Evolutionary conservation across 2,329 filamentous ascomycete genomes (phyloP), one percentile per base, ranked within the genome.

Genomic region (Colletotrichum magnum): DNA sequence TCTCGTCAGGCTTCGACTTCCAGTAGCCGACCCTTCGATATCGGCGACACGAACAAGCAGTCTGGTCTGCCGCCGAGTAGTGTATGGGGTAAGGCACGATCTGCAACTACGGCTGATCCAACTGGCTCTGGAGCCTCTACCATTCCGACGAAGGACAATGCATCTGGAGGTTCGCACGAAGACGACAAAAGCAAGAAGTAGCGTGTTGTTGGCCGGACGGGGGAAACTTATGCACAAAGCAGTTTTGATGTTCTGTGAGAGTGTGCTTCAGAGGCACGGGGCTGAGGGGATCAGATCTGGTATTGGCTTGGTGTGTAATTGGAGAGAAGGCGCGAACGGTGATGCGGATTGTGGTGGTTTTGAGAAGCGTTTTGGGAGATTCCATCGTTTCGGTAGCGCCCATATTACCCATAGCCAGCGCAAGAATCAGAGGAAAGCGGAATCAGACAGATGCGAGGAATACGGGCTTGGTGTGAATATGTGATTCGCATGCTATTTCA

Each of bases 11-110:
- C 28, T 28, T 57, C 45, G 9, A 57, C 43, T 3, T 16, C 28
- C 26, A 26, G 47, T 41, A 54, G 18, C 32, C 47, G 15, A 36
- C 16, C 43, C 10, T 13, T 28, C n/a, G 24, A 52, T 4, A 24
- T 58, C 21, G 28, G 32, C 24, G 73, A 72, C 59, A 72, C 64
- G 9, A 71, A 76, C 1, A 73, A 77, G 15, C 78, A 75, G 74
- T 75, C 75, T 21, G 53, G 52, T 16, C 60, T 64, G 12, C 65
- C 53, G 5, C 32, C 60, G 1, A 41, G 15, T 13, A 58, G 60
- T 39, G 48, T 43, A 26, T 68, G 65, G 65, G 65, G 59, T 28
- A 68, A 58, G 48, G 32, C 26, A 47, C 52, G 36, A 24, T 26
- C 59, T 16, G 41, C 18, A n/a, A 36, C 45, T n/a, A 32, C 36